phyloP scores from a whole-genome alignment of 2,329 filamentous ascomycete genomes.

The Aspergillus ruber region DNA sequence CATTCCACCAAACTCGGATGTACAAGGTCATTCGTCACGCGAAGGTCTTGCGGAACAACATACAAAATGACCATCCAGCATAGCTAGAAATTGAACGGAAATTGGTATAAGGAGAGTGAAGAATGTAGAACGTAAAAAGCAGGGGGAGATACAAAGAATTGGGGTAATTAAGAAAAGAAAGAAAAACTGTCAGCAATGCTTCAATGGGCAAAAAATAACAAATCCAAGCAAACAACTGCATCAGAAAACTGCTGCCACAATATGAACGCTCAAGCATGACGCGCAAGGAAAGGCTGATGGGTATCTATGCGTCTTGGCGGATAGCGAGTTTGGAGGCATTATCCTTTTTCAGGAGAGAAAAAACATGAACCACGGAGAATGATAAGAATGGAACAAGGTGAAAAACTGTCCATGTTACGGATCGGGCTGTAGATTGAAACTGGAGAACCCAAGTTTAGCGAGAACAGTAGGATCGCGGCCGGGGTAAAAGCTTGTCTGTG shows the following conservation, averaged over 20 bases:
- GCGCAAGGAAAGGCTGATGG: neutral
- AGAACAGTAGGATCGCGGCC: too few species aligned
- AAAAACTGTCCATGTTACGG: too few species aligned
- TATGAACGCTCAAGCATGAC: neutral
- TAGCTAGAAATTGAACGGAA: conserved; percentile 4
- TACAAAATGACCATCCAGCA: neutral
- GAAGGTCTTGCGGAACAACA: neutral
- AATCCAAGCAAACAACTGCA: neutral
- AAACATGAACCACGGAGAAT: too few species aligned
- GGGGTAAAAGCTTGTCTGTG: too few species aligned
- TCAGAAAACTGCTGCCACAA: neutral
- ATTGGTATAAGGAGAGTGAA: conserved; percentile 17
- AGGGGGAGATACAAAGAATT: conserved; percentile 1
- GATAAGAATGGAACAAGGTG: too few species aligned
- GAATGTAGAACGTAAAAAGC: conserved; percentile 4
- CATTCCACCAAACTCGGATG: neutral
- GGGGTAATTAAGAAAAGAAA: conserved; percentile 4
- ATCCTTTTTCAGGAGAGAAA: neutral
- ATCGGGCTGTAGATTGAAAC: too few species aligned
- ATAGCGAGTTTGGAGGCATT: neutral
- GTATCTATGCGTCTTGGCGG: neutral
- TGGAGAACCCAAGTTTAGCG: too few species aligned
- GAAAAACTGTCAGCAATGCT: neutral
- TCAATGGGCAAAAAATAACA: neutral
- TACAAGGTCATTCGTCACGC: neutral